Conservation (phyloP, 306 rosid genomes). For the Gleditsia sinensis region DNA sequence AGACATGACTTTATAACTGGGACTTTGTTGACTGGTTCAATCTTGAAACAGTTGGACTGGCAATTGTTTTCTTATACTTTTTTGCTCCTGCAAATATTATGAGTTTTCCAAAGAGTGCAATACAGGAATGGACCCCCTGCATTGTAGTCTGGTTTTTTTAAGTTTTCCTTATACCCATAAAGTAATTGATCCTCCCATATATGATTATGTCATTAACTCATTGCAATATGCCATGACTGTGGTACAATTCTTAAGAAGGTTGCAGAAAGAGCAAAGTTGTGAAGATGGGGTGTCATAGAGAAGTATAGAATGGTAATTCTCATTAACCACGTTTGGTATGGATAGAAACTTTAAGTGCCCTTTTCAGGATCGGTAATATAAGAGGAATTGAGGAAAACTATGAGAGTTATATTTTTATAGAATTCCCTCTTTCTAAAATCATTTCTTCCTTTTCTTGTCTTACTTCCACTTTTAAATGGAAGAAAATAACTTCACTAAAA, state of each 20-base stretch:
- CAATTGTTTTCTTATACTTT: neutral
- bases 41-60: neutral
- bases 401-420: too few relatives aligned
- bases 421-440: neutral
- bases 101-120: neutral
- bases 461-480: neutral
- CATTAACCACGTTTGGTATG: too few relatives aligned
- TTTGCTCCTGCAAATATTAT: neutral
- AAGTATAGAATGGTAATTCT: neutral
- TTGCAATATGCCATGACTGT: too few relatives aligned
- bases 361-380: neutral
- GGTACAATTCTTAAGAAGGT: too few relatives aligned
- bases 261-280: neutral
- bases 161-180: too few relatives aligned
- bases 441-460: too few relatives aligned
- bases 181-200: too few relatives aligned
- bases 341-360: neutral
- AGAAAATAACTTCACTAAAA: neutral
- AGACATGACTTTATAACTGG: neutral
- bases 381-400: neutral
- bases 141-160: too few relatives aligned
- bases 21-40: neutral
- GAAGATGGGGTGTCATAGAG: neutral
- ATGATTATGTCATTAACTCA: too few relatives aligned
- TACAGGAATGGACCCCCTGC: too few relatives aligned